Conservation (phyloP, 306 rosid species). For the Ziziphus jujuba region DNA sequence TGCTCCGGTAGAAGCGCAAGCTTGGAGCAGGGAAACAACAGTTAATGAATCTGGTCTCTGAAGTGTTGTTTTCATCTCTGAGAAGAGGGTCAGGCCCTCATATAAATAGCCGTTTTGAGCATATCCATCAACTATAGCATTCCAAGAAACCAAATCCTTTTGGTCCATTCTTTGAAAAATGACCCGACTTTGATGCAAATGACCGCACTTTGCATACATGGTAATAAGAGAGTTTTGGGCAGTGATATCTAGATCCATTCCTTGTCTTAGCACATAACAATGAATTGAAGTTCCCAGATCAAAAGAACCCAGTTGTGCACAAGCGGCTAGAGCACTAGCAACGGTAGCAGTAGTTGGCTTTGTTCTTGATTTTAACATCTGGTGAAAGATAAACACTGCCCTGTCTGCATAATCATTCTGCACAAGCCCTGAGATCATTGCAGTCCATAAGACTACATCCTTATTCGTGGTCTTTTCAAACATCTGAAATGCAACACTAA, state of each 20-base stretch:
- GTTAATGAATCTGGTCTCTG: constrained; percentile 72
- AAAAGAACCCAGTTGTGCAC: constrained; percentile 53
- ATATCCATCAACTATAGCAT: constrained; percentile 62
- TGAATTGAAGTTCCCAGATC: constrained; percentile 57
- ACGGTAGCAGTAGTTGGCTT: constrained; percentile 62
- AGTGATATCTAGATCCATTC: constrained; percentile 49
- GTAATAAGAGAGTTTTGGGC: constrained; percentile 71
- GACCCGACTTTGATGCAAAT: constrained; percentile 46
- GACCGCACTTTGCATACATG: constrained; percentile 75
- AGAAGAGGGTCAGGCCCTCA: constrained; percentile 53
- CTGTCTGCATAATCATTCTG: constrained; percentile 54
- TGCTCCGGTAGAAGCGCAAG: constrained; percentile 69
- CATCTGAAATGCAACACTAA: constrained; percentile 49
- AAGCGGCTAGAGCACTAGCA: constrained; percentile 68
- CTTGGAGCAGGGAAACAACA: constrained; percentile 69
- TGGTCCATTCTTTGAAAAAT: constrained; percentile 48
- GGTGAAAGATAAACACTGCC: constrained; percentile 46
- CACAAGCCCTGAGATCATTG: constrained; percentile 80
- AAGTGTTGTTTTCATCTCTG: constrained; percentile 49
- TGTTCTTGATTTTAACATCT: constrained; percentile 49
- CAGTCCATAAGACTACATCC: constrained; percentile 76
- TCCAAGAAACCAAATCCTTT: constrained; percentile 81
- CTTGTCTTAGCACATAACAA: constrained; percentile 56
- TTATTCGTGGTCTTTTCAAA: constrained; percentile 41
- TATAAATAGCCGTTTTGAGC: constrained; percentile 59